A percentile compares a stretch with the other conserved stretches of the same genome.
Conservation (phyloP, 306 rosid genomes). For the Biancaea sappan region DNA sequence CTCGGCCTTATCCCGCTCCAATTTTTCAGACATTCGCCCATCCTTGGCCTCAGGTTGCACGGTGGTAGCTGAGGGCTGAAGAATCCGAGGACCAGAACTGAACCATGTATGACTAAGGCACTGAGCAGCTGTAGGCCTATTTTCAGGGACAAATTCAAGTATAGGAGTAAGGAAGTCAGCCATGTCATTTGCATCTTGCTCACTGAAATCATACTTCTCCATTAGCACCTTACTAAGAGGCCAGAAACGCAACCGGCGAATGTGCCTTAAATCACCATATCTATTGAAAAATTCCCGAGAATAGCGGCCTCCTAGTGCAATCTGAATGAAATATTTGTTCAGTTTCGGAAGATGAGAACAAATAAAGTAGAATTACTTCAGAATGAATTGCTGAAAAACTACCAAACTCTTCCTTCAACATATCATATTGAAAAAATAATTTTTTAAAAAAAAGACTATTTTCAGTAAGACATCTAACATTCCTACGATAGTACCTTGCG, state of each 20-base stretch:
- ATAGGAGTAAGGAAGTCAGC: slow-evolving; percentile 73
- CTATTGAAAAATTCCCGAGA: slow-evolving; percentile 95
- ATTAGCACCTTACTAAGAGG: slow-evolving; percentile 78
- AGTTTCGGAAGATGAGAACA: background rate
- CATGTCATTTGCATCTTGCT: slow-evolving; percentile 79
- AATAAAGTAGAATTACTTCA: slow-evolving; percentile 10
- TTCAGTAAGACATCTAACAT: background rate
- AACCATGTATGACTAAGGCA: slow-evolving; percentile 93
- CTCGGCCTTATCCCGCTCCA: slow-evolving; percentile 57
- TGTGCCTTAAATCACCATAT: slow-evolving; percentile 91
- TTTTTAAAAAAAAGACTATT: background rate
- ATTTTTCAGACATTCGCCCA: slow-evolving; percentile 39
- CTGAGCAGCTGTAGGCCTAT: slow-evolving; percentile 88
- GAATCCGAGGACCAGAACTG: slow-evolving; percentile 64
- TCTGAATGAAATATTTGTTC: slow-evolving; percentile 51
- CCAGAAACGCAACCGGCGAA: slow-evolving; percentile 91
- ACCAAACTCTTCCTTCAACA: background rate
- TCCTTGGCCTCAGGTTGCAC: slow-evolving; percentile 39
- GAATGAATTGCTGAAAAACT: slow-evolving; percentile 7
- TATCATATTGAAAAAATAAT: slow-evolving; percentile 16
- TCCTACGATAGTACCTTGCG: slow-evolving; percentile 69
- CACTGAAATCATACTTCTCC: slow-evolving; percentile 90
- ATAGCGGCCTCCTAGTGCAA: slow-evolving; percentile 95
- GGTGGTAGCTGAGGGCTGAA: slow-evolving; percentile 53
- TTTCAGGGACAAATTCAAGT: slow-evolving; percentile 92